Evolutionary conservation across 2,329 filamentous ascomycete genomes (phyloP), one percentile per base, ranked within the genome.

Genomic region (Balansia obtecta): DNA sequence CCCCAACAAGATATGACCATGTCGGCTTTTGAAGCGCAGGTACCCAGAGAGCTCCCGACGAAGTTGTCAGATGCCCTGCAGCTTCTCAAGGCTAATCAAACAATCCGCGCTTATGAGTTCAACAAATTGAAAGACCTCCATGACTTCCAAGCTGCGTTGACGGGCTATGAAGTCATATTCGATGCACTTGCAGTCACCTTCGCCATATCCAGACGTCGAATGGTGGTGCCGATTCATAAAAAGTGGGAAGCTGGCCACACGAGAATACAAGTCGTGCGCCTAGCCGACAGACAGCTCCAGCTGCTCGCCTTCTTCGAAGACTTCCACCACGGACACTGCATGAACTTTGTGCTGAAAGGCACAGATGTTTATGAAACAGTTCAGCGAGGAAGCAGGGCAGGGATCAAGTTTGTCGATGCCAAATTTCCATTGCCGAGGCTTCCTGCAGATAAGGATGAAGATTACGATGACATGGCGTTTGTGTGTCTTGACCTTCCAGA

Each of bases 201-300:
- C 64, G 82, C 85, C 52, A 95, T 95, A 56, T 83, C 89, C 1
- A 82, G 89, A 32, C 81, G 87, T 46, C 80, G 87, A 56, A 93
- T 90, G 84, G 87, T 95, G 12, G 88, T 95, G 15, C 88, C 88
- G 0, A 91, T 95, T 56, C 86, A 94, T 70, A 95, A 95, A 69
- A 93, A 93, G 65, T 94, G 88, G 87, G 88, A 94, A 62, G 86
- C 89, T 2, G 80, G 76, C n/a, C 77, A 76, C 38, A 87, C 87
- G 9, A 81, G 90, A 37, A 73, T 95, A 8, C 89, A 95, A 63
- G 74, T 95, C 38, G 80, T 95, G 37, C 61, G 59, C 50, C 75
- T 81, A 56, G 83, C 85, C 56, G 86, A 89, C 54, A 86, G 82
- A 60, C 77, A 85, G 13, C 68, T 86, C 20, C 88, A 95, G 64